Evolutionary conservation across 768 basidiomycete genomes (phyloP).

Genomic region (Suillus discolor): DNA sequence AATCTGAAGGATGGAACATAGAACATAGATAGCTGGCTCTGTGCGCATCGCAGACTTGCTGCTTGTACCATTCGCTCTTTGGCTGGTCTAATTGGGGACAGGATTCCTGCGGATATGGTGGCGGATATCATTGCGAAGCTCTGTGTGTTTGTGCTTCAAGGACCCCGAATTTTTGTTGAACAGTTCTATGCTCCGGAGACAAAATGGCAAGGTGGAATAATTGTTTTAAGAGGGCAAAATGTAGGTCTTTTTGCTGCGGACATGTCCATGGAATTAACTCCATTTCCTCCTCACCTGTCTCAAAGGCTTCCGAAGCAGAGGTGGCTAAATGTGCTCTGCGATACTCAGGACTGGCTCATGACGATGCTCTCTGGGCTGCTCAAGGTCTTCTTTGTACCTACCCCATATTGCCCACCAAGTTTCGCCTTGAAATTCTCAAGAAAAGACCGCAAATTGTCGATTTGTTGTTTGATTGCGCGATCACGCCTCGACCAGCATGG

Average conservation of each 20-base stretch:
- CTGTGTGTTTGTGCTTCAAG: slow-evolving; percentile 27
- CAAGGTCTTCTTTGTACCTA: slow-evolving; percentile 16
- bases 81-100: slow-evolving; percentile 23
- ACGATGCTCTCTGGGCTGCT: slow-evolving; percentile 12
- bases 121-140: slow-evolving; percentile 27
- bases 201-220: slow-evolving; percentile 12
- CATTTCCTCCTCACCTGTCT: background rate
- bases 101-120: slow-evolving; percentile 18
- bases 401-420: slow-evolving; percentile 10
- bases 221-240: slow-evolving; percentile 9
- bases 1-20: background rate
- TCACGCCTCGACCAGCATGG: slow-evolving; percentile 24
- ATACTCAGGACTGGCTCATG: slow-evolving; percentile 30
- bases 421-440: slow-evolving; percentile 17
- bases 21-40: slow-evolving; percentile 24
- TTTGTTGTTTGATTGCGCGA: slow-evolving; percentile 25
- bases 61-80: slow-evolving; percentile 23
- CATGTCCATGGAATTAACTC: background rate
- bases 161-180: slow-evolving; percentile 23
- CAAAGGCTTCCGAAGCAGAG: slow-evolving; percentile 5
- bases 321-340: slow-evolving; percentile 27
- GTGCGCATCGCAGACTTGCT: slow-evolving; percentile 23
- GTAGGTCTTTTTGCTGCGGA: background rate
- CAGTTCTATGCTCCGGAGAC: slow-evolving; percentile 21
- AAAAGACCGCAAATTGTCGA: slow-evolving; percentile 17